A percentile compares a stretch with the other conserved stretches of the same genome.
These are phyloP conservation scores for Laguncularia racemosa DNA, from an alignment of 345 rosid species.

Conservation along the genomic window DNA sequence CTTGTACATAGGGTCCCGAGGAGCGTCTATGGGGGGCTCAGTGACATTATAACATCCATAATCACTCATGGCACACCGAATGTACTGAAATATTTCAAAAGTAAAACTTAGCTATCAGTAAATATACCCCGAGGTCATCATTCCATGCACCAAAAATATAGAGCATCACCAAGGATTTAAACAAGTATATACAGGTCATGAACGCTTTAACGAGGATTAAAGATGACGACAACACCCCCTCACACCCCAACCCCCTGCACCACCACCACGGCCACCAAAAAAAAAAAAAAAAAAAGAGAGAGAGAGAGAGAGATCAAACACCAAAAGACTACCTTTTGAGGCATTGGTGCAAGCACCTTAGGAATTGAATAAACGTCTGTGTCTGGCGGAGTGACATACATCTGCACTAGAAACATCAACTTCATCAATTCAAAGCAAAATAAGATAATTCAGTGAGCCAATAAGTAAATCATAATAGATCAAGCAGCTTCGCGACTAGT, in stretches of 20 bases:
- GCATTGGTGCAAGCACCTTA: slow-evolving; percentile 83
- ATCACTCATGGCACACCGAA: slow-evolving; percentile 79
- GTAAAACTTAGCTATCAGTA: background rate
- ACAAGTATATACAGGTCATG: background rate
- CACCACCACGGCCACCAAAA: no score
- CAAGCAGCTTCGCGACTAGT: no score
- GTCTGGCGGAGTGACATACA: slow-evolving; percentile 97
- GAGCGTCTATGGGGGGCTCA: slow-evolving; percentile 90
- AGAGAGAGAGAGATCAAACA: no score
- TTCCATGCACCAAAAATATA: no score
- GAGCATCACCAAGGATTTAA: no score
- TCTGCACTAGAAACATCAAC: slow-evolving; percentile 31
- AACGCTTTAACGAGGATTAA: background rate
- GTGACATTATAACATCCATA: slow-evolving; percentile 79
- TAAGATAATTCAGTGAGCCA: background rate
- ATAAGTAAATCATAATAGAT: background rate
- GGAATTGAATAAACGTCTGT: slow-evolving; percentile 85
- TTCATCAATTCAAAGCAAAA: slow-evolving; percentile 5
- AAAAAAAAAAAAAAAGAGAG: no score
- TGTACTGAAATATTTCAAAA: slow-evolving; percentile 46
- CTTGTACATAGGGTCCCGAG: slow-evolving; percentile 80
- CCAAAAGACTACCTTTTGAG: slow-evolving; percentile 51
- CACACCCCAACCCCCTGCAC: no score
- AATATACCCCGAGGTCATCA: no score
- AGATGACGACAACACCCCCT: no score